phyloP scores from a whole-genome alignment of 83 land plant genomes.

The Picea mariana region DNA sequence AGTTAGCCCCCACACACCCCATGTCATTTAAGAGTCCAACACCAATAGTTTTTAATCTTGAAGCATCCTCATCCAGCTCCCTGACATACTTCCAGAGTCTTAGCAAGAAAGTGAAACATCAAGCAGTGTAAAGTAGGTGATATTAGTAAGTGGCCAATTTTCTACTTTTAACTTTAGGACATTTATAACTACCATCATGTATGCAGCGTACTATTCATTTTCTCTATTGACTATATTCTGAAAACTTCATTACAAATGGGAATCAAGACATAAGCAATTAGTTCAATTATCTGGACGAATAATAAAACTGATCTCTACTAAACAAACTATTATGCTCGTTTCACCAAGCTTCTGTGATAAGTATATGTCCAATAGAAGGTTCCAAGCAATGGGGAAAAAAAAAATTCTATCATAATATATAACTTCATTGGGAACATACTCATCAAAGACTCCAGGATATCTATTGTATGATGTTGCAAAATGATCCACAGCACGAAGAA shows the following conservation, averaged over 20 bases:
- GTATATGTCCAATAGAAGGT: not conserved
- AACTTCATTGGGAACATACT: slow-evolving; percentile 29
- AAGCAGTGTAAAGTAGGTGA: not conserved
- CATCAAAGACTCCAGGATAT: no score
- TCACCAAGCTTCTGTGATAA: not conserved
- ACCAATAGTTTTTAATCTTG: slow-evolving; percentile 54
- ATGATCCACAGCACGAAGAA: no score
- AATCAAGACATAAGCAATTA: not conserved
- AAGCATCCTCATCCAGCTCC: slow-evolving; percentile 77
- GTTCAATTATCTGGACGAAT: not conserved
- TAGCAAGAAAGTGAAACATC: slow-evolving; percentile 11
- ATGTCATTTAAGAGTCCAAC: slow-evolving; percentile 53
- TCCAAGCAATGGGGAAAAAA: not conserved
- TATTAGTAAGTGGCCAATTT: not conserved
- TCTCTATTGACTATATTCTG: not conserved
- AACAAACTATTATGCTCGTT: not conserved
- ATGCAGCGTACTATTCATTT: not conserved
- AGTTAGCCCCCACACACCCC: slow-evolving; percentile 58
- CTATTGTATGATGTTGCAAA: no score
- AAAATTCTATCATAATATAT: not conserved
- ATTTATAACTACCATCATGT: not conserved
- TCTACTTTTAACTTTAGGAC: not conserved
- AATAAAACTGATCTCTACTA: not conserved
- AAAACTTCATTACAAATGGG: slow-evolving; percentile 2
- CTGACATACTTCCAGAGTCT: no score